phyloP scores from a whole-genome alignment of 805 yeast species.

The Ogataea pilisensis region DNA sequence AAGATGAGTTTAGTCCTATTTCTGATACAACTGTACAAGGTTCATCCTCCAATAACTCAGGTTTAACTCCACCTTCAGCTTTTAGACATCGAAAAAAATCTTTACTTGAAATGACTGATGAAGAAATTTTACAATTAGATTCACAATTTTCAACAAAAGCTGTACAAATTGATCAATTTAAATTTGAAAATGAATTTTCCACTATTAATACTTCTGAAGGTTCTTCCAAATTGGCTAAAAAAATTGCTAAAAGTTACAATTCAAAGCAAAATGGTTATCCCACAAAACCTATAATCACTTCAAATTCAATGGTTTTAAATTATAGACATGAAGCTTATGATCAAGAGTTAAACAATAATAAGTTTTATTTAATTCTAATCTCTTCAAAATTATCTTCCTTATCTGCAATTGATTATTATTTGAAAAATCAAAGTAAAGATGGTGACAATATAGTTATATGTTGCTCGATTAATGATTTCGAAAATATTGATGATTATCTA shows the following conservation, averaged over 20 bases:
- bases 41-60: neutral
- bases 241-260: conserved; percentile 14
- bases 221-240: conserved; percentile 15
- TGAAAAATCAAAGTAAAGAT: conserved; percentile 45
- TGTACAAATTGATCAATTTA: conserved; percentile 39
- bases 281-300: conserved; percentile 29
- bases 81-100: conserved; percentile 35
- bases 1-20: conserved; percentile 3
- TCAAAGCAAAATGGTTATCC: conserved; percentile 29
- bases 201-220: conserved; percentile 14
- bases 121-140: conserved; percentile 51
- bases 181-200: conserved; percentile 39
- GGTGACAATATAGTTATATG: conserved; percentile 63
- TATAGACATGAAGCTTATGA: conserved; percentile 38
- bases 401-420: conserved; percentile 67
- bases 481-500: conserved; percentile 19
- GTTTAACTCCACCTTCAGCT: conserved; percentile 3
- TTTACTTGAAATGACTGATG: conserved; percentile 48
- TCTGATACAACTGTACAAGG: conserved; percentile 2
- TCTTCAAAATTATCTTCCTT: conserved; percentile 68
- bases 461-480: conserved; percentile 25
- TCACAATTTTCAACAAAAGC: conserved; percentile 43
- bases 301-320: conserved; percentile 36
- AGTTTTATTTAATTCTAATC: conserved; percentile 45
- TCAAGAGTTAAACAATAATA: conserved; percentile 16